Base-by-base conservation (phyloP, 805 yeast genomes). In the Cyberlindnera subsufficiens region DNA sequence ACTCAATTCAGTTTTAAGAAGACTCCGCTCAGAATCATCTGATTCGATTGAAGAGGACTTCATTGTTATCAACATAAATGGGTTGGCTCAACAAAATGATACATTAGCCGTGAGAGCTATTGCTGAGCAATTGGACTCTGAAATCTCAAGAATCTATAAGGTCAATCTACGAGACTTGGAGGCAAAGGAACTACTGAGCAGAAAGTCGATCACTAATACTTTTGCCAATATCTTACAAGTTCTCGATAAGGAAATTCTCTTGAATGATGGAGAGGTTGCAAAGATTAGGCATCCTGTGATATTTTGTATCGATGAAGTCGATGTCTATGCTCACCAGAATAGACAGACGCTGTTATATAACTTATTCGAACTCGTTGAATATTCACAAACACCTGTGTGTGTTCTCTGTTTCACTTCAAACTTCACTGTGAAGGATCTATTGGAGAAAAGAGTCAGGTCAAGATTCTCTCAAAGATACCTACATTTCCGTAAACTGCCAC, bases 401-500 rank as follows among this genome's bases (percentile, higher is more conserved):
- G 86, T 91, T 6, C 61, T 93, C 37, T 97, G 98, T 2, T 63
- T 83, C 11, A 81, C 95, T 1, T 74, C 90, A 1, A 80, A 82
- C 41, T 68, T 87, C 38, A 86, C 86, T 6, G 74, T 88, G 0
- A 70, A 90, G 39, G 97, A 91, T 53, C 70, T 78, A 53, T 67
- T 93, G 37, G 99, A 93, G 57, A 93, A 91, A 57, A 73, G 99
- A 54, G 98, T 93, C 1, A 75, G 88, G 51, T 82, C 95, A 43
- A 68, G 99, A 50, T 93, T 90, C 60, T 81, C 93, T 15, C 96
- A 91, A 57, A 67, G 95, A 39, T 63, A 84, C 3, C 71, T 89
- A 19, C 72, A 73, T 15, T 67, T 88, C 31, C 75, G 75, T 20
- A 79, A 78, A 39, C 52, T 78, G 3, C 25, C 47, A 5, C 43